These are phyloP conservation scores for Taiozyma sp. DNA, from an alignment of 1,139 yeast genomes.

Conservation along the genomic window DNA sequence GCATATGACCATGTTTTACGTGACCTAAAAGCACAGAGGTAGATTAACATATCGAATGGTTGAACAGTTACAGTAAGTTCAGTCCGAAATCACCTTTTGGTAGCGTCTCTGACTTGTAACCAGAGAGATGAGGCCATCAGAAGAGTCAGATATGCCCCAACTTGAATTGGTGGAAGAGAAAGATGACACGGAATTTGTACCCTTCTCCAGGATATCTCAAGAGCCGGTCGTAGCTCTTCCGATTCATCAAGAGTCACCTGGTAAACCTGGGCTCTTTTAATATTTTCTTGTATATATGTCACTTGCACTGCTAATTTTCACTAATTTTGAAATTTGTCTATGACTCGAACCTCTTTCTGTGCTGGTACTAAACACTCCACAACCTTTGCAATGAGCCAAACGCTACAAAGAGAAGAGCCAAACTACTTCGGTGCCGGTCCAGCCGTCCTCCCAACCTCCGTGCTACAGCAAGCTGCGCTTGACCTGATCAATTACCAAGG, in stretches of 20 bases:
- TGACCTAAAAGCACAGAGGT: background rate
- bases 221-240: too few species aligned
- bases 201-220: too few species aligned
- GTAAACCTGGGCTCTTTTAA: too few species aligned
- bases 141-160: too few species aligned
- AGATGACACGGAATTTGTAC: too few species aligned
- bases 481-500: constrained; percentile 71
- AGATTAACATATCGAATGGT: background rate
- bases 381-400: constrained; percentile 4
- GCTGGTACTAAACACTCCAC: background rate
- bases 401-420: constrained; percentile 67
- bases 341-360: background rate
- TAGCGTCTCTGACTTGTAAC: too few species aligned
- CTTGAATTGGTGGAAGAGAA: too few species aligned
- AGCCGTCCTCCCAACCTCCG: constrained; percentile 80
- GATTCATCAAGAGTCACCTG: too few species aligned
- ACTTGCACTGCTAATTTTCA: background rate
- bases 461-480: constrained; percentile 79
- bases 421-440: constrained; percentile 97
- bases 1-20: background rate
- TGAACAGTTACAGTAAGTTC: background rate
- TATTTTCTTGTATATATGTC: background rate
- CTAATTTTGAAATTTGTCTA: background rate
- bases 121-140: too few species aligned
- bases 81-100: background rate